Base-by-base conservation (phyloP, 2,329 filamentous ascomycete species). In the Paecilomyces sp. region DNA sequence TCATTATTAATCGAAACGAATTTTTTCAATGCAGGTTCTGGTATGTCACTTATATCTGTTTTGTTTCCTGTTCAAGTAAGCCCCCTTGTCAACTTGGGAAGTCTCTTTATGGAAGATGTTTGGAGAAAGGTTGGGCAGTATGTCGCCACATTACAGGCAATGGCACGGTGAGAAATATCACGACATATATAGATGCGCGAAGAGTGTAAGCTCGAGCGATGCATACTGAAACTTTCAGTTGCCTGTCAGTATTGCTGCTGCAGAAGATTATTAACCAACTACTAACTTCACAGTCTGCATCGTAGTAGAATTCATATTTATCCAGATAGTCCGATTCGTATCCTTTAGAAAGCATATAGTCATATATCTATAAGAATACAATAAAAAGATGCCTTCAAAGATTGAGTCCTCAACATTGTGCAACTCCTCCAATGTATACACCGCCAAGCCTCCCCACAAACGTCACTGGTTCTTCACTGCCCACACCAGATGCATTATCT, bases 61-160 rank as follows among this genome's bases (percentile, higher is more conserved):
- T 62, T 28, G 25, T 64, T 66, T 59, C 63, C 64, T 60, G 62
- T 62, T 60, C 57, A 53, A 58, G n/a, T 47, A 54, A 55, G 60
- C 57, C 56, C 52, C 57, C 56, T 24, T 56, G 55, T 28, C 52
- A 61, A 59, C 57, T 53, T 53, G 50, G 25, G 22, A 28, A 12
- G 18, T 53, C 7, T 13, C 51, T 53, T n/a, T 47, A 18, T 8
- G n/a, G 11, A n/a, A 41, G 18, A 58, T 13, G 30, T 33, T 54
- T 50, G 54, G 18, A 18, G n/a, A 22, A 7, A 4, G 18, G n/a
- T 15, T 47, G 22, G 2, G 8, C n/a, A 1, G 7, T 18, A 2
- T 33, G 31, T 33, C 31, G 7, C 8, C 31, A 33, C 31, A 9
- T 33, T 33, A 33, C 31, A 2, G 31, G 11, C 3, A 33, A 12